phyloP scores from a whole-genome alignment of 148 eudicot genomes.

The Rhododendron vialii region DNA sequence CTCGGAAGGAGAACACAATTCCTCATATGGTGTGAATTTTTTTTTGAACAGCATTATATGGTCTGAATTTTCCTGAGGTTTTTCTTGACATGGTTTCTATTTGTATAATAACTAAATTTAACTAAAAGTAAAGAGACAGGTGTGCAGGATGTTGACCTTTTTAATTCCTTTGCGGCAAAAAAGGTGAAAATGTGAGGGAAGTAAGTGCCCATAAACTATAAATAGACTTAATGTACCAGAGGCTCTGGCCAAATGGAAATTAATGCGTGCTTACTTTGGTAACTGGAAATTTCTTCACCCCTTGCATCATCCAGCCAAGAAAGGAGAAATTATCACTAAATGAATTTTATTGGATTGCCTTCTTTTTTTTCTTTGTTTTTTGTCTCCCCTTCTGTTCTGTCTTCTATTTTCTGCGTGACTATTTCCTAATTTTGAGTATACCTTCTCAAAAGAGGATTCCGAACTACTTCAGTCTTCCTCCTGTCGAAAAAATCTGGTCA shows the following conservation, averaged over 20 bases:
- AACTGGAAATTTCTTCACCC: not conserved
- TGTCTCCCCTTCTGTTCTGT: not conserved
- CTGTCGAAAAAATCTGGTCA: not conserved
- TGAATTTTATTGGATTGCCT: not conserved
- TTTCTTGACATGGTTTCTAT: not conserved
- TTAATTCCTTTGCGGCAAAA: not conserved
- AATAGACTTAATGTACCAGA: not conserved
- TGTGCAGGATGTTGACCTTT: not conserved
- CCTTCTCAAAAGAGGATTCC: constrained; percentile 1
- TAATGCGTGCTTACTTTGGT: not conserved
- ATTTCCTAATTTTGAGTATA: not conserved
- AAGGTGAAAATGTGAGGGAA: not conserved
- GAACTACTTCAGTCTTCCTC: not conserved
- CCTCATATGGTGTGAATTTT: not conserved
- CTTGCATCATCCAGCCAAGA: not conserved
- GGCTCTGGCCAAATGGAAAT: not conserved
- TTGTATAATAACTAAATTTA: not conserved
- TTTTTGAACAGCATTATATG: not conserved
- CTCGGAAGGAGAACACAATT: not conserved
- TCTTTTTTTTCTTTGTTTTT: not conserved
- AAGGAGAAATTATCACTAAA: not conserved
- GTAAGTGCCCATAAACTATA: not conserved
- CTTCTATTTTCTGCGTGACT: not conserved
- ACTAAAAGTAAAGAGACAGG: not conserved
- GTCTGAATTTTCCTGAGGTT: not conserved